Conservation (phyloP, 2,329 filamentous ascomycete species). For the Alternaria sp. region DNA sequence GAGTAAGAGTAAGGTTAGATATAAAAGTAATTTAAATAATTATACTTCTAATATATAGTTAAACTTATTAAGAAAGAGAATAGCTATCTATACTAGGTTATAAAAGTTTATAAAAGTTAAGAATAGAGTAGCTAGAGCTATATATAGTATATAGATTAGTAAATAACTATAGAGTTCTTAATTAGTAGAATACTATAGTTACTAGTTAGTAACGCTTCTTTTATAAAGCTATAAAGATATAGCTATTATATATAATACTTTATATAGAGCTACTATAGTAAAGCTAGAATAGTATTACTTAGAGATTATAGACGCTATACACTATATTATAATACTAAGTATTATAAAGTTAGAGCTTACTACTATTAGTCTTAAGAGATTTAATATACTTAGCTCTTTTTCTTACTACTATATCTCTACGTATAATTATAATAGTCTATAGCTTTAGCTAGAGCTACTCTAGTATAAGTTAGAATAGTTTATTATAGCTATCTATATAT, state of each 20-base stretch:
- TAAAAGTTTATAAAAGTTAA: neutral
- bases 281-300: neutral
- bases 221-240: neutral
- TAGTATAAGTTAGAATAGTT: conserved; percentile 12
- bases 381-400: neutral
- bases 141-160: neutral
- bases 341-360: neutral
- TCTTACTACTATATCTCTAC: neutral
- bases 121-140: neutral
- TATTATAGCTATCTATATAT: conserved; percentile 11
- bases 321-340: neutral
- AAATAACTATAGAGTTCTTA: neutral
- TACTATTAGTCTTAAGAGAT: neutral
- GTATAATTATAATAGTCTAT: conserved; percentile 1
- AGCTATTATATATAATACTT: neutral
- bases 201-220: neutral
- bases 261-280: neutral
- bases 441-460: conserved; percentile 1
- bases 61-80: neutral
- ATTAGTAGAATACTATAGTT: neutral
- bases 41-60: neutral
- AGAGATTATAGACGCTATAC: neutral
- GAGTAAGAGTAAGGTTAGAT: neutral
- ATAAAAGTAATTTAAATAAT: neutral
- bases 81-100: neutral